Evolutionary conservation across 1,284 basidiomycete species (phyloP).

Genomic region (Agaricales sp.): DNA sequence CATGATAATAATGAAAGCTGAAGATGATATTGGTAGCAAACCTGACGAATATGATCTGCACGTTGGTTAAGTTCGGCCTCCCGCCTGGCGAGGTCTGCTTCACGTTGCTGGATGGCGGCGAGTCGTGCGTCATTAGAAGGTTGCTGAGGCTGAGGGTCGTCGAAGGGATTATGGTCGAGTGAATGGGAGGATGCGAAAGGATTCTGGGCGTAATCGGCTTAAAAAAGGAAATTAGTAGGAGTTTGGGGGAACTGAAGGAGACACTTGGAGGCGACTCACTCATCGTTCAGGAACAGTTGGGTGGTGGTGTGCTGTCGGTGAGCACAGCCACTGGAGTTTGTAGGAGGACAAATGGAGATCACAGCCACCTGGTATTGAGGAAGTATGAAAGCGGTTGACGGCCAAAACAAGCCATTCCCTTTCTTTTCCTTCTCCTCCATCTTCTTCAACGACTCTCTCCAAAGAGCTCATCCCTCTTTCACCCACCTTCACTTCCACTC

Average conservation of each 20-base stretch:
- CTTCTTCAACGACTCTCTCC: constrained; percentile 12
- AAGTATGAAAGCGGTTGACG: background rate
- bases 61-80: constrained; percentile 62
- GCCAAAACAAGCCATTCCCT: constrained; percentile 6
- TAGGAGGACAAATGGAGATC: too few species aligned
- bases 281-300: constrained; percentile 5
- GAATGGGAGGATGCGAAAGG: constrained; percentile 79
- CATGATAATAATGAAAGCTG: background rate
- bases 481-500: constrained; percentile 18
- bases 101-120: constrained; percentile 62
- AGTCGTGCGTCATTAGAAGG: constrained; percentile 30
- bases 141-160: constrained; percentile 45
- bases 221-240: background rate
- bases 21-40: background rate
- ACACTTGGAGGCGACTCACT: background rate
- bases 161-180: constrained; percentile 76
- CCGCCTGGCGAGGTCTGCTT: constrained; percentile 70
- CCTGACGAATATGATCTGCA: constrained; percentile 60
- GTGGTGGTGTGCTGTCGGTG: background rate
- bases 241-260: constrained; percentile 1
- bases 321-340: background rate
- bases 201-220: constrained; percentile 46
- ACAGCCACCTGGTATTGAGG: background rate
- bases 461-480: constrained; percentile 16
- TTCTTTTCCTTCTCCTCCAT: constrained; percentile 14